Base-by-base conservation (phyloP, 257 asterid species). In the Knoxia roxburghii region DNA sequence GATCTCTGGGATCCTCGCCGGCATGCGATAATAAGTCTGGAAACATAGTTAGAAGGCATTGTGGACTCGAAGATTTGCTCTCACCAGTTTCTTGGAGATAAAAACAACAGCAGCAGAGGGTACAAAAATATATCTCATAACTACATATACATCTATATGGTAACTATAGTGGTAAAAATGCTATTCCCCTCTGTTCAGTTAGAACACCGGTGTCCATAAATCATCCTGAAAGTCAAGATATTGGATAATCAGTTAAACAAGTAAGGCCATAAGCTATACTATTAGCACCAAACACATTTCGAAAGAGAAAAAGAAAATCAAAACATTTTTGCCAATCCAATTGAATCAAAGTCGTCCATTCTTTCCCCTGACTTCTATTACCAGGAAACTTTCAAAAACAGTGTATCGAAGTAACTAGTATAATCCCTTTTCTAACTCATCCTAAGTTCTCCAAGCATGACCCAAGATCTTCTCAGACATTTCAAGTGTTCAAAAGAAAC, bases 1-100 rank as follows among this genome's bases (percentile, higher is more conserved):
- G 82, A 83, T 83, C 82, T 82, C 79, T 68, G 72, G 55, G 83
- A 57, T 77, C 88, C 86, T 72, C 69, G 72, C 82, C 73, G 71
- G 73, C 81, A 70, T 43, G 78, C 81, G 68, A 76, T 80, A 64
- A 82, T 73, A 67, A 89, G 64, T 72, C 84, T 86, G 10, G 85
- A 80, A 50, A 85, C 80, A 76, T 80, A 71, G 71, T 82, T 86
- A 83, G 88, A 83, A 58, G 88, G 95, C 98, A 92, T 92, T 76
- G 81, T 84, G 64, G 69, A 55, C 72, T 65, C 41, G 70, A 18
- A 78, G 70, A 76, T 56, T 71, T 49, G 24, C 75, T 48, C 13
- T 55, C 59, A 76, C 62, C 64, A 61, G 71, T 46, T 72, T 52
- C 74, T 53, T 48, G 65, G 63, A 71, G 68, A 70, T 27, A 72